These are phyloP conservation scores for Lenzites betulinus DNA, from an alignment of 768 basidiomycete genomes.

Conservation along the genomic window DNA sequence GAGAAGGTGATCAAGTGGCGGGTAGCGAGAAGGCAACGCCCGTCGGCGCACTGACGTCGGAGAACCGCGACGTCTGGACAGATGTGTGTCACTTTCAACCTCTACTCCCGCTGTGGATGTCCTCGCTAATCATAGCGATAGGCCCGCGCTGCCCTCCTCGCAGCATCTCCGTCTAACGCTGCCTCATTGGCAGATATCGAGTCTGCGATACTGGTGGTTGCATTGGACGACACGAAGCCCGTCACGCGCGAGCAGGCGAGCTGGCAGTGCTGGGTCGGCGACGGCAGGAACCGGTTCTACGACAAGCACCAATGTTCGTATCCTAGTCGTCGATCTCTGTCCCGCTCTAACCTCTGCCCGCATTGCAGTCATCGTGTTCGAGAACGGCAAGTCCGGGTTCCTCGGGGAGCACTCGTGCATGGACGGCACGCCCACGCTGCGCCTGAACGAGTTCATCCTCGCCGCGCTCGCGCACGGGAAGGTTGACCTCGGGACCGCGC, in stretches of 20 bases:
- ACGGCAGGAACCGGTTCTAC: slow-evolving; percentile 90
- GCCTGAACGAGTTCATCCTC: slow-evolving; percentile 93
- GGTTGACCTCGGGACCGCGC: slow-evolving; percentile 68
- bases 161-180: slow-evolving; percentile 65
- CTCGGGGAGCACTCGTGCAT: slow-evolving; percentile 84
- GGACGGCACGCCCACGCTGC: slow-evolving; percentile 95
- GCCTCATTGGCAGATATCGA: slow-evolving; percentile 77
- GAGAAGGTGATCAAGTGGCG: slow-evolving; percentile 65
- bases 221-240: slow-evolving; percentile 82
- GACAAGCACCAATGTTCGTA: slow-evolving; percentile 93
- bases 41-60: slow-evolving; percentile 83
- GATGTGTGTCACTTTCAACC: slow-evolving; percentile 47
- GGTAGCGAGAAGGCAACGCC: slow-evolving; percentile 46
- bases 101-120: background rate
- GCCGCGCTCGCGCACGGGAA: slow-evolving; percentile 73
- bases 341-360: slow-evolving; percentile 1
- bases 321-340: background rate
- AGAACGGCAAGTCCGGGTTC: slow-evolving; percentile 94
- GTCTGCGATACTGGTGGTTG: slow-evolving; percentile 84
- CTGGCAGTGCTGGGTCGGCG: slow-evolving; percentile 85
- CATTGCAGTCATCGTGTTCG: slow-evolving; percentile 82
- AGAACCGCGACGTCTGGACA: slow-evolving; percentile 90
- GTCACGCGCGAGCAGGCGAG: slow-evolving; percentile 80
- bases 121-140: slow-evolving; percentile 21
- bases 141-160: slow-evolving; percentile 64